phyloP scores from a whole-genome alignment of 441 rosid genomes.

The Populus hybrid region DNA sequence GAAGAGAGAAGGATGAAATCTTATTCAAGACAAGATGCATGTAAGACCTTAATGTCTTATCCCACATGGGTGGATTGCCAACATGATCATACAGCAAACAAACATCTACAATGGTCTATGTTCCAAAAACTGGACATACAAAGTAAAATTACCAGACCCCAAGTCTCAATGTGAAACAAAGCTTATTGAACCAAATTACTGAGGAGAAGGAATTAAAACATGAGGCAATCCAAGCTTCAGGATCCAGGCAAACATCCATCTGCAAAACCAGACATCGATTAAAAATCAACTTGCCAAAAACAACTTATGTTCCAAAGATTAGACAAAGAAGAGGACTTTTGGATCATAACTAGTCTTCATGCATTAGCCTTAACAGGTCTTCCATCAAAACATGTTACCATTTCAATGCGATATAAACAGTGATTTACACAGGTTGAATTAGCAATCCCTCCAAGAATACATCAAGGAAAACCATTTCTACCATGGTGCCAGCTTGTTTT shows the following conservation, averaged over 20 bases:
- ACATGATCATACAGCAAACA: neutral
- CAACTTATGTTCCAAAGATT: neutral
- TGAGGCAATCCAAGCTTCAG: neutral
- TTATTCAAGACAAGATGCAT: neutral
- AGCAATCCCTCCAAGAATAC: neutral
- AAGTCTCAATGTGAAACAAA: neutral
- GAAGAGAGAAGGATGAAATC: neutral
- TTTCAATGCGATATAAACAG: neutral
- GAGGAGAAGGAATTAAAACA: neutral
- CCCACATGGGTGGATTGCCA: neutral
- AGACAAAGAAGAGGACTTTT: neutral
- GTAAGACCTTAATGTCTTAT: neutral
- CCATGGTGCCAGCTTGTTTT: neutral
- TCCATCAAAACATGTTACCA: neutral
- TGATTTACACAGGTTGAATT: neutral
- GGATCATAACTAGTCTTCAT: neutral
- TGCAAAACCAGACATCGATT: conserved; percentile 4
- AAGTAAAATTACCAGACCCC: neutral
- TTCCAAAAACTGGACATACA: neutral
- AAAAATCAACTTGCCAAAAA: neutral
- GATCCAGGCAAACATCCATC: neutral
- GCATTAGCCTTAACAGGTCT: neutral
- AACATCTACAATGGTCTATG: neutral
- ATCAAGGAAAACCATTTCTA: neutral
- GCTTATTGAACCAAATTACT: conserved; percentile 5